Conservation (phyloP, 768 basidiomycete species). For the Austroboletus festivus region DNA sequence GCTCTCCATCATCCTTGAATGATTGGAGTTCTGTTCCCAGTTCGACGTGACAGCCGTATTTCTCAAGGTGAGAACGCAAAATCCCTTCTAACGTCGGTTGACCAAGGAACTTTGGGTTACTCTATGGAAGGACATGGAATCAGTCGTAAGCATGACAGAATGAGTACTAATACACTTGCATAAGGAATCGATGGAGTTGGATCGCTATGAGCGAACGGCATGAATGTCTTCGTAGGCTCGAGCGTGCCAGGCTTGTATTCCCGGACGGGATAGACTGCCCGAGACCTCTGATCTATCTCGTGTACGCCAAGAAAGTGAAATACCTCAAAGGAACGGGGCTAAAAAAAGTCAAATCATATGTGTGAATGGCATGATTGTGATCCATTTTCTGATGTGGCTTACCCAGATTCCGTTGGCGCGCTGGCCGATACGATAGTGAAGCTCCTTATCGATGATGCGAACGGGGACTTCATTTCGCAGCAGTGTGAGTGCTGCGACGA, state of each 20-base stretch:
- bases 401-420: conserved; percentile 41
- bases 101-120: conserved; percentile 13
- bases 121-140: conserved; percentile 2
- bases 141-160: neutral
- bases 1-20: conserved; percentile 37
- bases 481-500: conserved; percentile 32
- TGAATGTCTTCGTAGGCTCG: conserved; percentile 13
- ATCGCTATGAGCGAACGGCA: conserved; percentile 6
- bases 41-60: conserved; percentile 35
- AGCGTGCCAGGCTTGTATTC: conserved; percentile 32
- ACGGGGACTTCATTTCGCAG: conserved; percentile 45
- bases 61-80: conserved; percentile 17
- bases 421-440: conserved; percentile 34
- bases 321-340: conserved; percentile 41
- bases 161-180: conserved; percentile 12
- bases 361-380: neutral
- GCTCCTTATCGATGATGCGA: conserved; percentile 49
- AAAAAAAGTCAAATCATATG: neutral
- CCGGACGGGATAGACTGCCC: conserved; percentile 24
- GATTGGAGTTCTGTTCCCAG: conserved; percentile 44
- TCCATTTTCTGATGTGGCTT: neutral
- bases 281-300: conserved; percentile 35
- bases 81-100: conserved; percentile 32
- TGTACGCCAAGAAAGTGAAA: conserved; percentile 39
- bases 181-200: conserved; percentile 29